Evolutionary conservation across 75 land plant genomes (phyloP).

Genomic region (Adiantum capillusveneris): DNA sequence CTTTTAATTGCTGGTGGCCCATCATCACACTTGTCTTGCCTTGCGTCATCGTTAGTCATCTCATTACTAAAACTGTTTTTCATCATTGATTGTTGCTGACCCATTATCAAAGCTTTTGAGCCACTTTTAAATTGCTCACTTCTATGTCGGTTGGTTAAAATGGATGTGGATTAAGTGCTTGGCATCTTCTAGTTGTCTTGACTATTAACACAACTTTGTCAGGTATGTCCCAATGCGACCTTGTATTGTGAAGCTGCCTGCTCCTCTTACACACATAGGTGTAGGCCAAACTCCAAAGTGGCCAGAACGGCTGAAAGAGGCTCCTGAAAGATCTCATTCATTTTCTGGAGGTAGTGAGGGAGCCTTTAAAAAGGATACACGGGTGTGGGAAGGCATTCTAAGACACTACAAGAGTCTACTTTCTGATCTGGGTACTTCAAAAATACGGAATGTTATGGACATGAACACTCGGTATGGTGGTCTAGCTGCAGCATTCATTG

Average conservation of each 20-base stretch:
- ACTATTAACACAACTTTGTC: not conserved
- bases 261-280: slow-evolving; percentile 12
- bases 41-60: too few species aligned
- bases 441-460: slow-evolving; percentile 35
- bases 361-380: slow-evolving; percentile 25
- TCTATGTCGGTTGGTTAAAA: too few species aligned
- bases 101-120: too few species aligned
- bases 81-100: too few species aligned
- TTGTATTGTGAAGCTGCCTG: slow-evolving; percentile 12
- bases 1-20: too few species aligned
- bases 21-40: too few species aligned
- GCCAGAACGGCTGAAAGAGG: slow-evolving; percentile 29
- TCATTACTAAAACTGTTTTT: too few species aligned
- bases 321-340: slow-evolving; percentile 20
- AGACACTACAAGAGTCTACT: slow-evolving; percentile 32
- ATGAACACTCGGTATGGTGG: slow-evolving; percentile 35
- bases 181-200: not conserved
- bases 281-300: slow-evolving; percentile 38
- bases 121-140: too few species aligned
- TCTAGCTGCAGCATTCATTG: slow-evolving; percentile 26
- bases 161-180: not conserved
- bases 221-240: slow-evolving; percentile 53
- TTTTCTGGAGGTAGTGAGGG: slow-evolving; percentile 15
- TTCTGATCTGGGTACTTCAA: slow-evolving; percentile 23
- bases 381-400: slow-evolving; percentile 25